Conservation (phyloP, 768 basidiomycete genomes). For the Agaricus sinodeliciosus region DNA sequence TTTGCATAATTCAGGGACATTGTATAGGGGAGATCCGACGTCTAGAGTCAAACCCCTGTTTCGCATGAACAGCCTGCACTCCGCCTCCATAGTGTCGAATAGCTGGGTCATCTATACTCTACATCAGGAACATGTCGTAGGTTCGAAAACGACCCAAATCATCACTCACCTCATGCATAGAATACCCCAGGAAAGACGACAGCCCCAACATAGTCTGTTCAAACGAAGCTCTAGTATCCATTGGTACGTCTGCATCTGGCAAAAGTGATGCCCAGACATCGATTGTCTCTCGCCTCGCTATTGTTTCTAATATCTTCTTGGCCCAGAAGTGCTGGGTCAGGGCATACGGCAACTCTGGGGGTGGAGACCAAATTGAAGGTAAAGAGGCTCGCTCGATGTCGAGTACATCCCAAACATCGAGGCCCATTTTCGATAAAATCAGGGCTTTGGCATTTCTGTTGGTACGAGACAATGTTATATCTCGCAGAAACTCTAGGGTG, state of each 20-base stretch:
- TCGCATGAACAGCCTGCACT: conserved; percentile 34
- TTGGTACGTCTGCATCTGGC: not conserved
- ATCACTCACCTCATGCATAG: conserved; percentile 10
- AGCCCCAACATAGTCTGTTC: conserved; percentile 8
- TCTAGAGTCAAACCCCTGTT: conserved; percentile 21
- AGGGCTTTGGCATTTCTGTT: conserved; percentile 33
- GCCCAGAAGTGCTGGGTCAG: conserved; percentile 23
- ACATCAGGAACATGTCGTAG: not conserved
- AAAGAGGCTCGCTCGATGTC: conserved; percentile 17
- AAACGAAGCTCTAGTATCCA: conserved; percentile 1
- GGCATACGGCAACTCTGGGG: not conserved
- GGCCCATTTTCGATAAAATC: conserved; percentile 31
- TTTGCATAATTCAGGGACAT: conserved; percentile 28
- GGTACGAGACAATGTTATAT: conserved; percentile 29
- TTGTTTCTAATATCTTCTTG: not conserved
- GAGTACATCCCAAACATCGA: conserved; percentile 54
- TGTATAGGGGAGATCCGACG: conserved; percentile 22
- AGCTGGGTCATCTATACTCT: conserved; percentile 28
- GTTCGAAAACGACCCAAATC: not conserved
- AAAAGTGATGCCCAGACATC: conserved; percentile 4
- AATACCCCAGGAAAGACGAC: conserved; percentile 11
- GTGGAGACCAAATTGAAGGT: not conserved
- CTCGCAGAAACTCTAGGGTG: conserved; percentile 34
- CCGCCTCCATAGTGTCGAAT: conserved; percentile 31
- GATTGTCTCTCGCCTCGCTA: conserved; percentile 10